Conservation (phyloP, 208 protist species). For the Leishmania guyanensis region DNA sequence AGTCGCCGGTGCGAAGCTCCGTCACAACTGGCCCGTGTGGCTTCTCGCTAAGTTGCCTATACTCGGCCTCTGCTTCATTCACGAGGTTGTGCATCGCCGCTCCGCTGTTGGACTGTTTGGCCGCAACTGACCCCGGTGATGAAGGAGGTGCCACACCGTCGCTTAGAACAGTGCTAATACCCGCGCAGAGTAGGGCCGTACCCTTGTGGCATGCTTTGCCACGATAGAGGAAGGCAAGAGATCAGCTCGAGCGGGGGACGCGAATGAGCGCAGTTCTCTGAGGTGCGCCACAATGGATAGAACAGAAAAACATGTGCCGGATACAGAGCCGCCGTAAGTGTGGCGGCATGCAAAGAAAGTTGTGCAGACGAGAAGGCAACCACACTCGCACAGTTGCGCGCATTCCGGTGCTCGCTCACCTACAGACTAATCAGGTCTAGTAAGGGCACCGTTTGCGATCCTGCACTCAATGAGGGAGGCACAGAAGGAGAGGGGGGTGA, state of each 20-base stretch:
- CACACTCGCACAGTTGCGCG: background rate
- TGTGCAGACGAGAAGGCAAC: background rate
- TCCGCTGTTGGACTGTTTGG: background rate
- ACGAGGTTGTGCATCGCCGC: conserved; percentile 10
- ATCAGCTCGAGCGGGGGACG: background rate
- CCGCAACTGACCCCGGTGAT: background rate
- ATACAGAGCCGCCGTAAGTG: background rate
- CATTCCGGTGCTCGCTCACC: background rate
- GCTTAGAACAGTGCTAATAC: background rate
- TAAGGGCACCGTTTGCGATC: background rate
- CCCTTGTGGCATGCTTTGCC: background rate
- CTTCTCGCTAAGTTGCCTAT: background rate
- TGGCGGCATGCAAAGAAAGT: background rate
- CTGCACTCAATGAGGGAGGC: background rate
- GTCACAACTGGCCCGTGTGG: background rate
- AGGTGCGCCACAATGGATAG: background rate
- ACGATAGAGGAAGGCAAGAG: background rate
- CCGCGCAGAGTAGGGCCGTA: background rate
- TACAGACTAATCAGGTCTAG: background rate
- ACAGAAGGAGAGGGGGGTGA: background rate
- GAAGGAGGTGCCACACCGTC: background rate
- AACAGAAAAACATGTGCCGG: background rate
- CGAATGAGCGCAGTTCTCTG: background rate
- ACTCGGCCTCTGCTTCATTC: conserved; percentile 36
- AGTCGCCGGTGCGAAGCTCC: conserved; percentile 23